These are phyloP conservation scores for Aureobasidium sp. DNA, from an alignment of 2,329 filamentous ascomycete species.

Conservation along the genomic window DNA sequence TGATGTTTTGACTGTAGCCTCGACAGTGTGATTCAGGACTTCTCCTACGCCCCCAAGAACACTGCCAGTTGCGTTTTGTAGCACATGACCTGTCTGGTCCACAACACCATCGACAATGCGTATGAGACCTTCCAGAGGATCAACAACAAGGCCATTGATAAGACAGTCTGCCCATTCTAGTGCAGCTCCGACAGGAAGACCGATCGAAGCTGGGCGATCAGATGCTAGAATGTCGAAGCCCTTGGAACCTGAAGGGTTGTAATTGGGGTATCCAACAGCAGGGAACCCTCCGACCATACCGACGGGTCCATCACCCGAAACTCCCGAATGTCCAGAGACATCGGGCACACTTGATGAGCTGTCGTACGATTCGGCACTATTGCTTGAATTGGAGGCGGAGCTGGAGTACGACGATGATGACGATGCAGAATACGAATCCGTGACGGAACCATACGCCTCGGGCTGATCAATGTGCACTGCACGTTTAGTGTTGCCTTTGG, in stretches of 20 bases:
- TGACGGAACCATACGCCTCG: not conserved
- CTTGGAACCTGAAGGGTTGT: slow-evolving; percentile 10
- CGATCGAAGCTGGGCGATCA: slow-evolving; percentile 14
- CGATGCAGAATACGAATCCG: not conserved
- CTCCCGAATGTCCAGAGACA: not conserved
- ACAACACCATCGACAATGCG: not conserved
- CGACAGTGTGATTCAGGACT: not conserved
- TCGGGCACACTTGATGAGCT: not conserved
- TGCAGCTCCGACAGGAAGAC: slow-evolving; percentile 12
- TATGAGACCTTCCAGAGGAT: slow-evolving; percentile 4
- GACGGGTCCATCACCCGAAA: not conserved
- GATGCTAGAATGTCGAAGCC: not conserved
- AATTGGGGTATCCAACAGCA: slow-evolving; percentile 16
- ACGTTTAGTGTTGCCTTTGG: slow-evolving; percentile 3
- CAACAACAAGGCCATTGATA: slow-evolving; percentile 10
- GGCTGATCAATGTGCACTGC: not conserved
- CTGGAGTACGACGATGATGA: not conserved
- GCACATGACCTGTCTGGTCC: not conserved
- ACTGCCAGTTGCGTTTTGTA: not conserved
- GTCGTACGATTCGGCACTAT: not conserved
- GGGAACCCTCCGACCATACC: slow-evolving; percentile 11
- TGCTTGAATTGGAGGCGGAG: not conserved
- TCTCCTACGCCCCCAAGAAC: not conserved
- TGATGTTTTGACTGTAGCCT: not conserved
- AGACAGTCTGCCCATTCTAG: slow-evolving; percentile 14